These are phyloP conservation scores for Didymella keratinophila DNA, from an alignment of 2,329 filamentous ascomycete species.

Conservation along the genomic window DNA sequence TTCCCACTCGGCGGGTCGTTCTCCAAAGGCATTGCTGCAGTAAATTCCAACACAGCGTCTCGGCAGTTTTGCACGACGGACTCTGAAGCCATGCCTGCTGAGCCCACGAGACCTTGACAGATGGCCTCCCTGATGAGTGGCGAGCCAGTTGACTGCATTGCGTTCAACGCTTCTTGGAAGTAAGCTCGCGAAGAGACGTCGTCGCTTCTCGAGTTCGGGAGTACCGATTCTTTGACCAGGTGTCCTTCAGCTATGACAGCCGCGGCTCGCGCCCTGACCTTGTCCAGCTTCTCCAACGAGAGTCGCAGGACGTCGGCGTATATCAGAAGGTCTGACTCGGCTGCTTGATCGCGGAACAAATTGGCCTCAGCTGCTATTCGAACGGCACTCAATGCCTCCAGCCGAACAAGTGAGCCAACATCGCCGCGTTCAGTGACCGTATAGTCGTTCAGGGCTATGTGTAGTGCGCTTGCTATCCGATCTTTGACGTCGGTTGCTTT, in stretches of 20 bases:
- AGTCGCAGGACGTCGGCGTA: constrained; percentile 66
- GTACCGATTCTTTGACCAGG: constrained; percentile 19
- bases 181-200: constrained; percentile 67
- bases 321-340: constrained; percentile 29
- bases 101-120: constrained; percentile 73
- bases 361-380: constrained; percentile 53
- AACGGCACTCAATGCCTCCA: constrained; percentile 77
- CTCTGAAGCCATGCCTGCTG: constrained; percentile 80
- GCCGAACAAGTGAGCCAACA: constrained; percentile 83
- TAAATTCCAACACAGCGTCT: constrained; percentile 64
- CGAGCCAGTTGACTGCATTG: constrained; percentile 24
- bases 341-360: constrained; percentile 25
- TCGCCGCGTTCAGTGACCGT: constrained; percentile 90
- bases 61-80: constrained; percentile 74
- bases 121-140: constrained; percentile 53
- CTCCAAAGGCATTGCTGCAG: constrained; percentile 39
- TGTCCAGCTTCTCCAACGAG: constrained; percentile 88
- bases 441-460: constrained; percentile 78
- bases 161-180: constrained; percentile 62
- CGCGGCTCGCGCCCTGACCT: constrained; percentile 66
- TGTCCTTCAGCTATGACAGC: constrained; percentile 22
- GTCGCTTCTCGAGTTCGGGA: constrained; percentile 20
- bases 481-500: constrained; percentile 27
- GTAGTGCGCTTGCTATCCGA: constrained; percentile 42
- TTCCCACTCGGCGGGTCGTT: constrained; percentile 2